Evolutionary conservation across 176 grass and related monocot genomes (phyloP).

Genomic region (Bolboschoenus planiculmis): DNA sequence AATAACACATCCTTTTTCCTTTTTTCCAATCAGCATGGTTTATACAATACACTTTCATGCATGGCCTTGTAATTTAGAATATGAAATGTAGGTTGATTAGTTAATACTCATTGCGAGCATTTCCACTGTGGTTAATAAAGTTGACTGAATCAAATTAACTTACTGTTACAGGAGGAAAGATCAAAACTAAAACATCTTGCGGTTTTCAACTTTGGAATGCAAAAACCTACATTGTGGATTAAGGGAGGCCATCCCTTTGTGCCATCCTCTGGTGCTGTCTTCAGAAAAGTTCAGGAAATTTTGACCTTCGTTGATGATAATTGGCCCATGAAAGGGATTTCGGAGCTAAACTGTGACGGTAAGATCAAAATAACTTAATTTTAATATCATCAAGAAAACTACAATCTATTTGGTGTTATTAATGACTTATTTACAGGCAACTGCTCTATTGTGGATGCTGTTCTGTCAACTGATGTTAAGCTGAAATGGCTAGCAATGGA

Average conservation of each 20-base stretch:
- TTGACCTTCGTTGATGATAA: conserved; percentile 43
- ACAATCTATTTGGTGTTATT: neutral
- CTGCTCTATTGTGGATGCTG: conserved; percentile 28
- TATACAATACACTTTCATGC: neutral
- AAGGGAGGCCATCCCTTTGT: conserved; percentile 77
- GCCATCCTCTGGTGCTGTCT: conserved; percentile 51
- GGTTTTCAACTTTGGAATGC: conserved; percentile 45
- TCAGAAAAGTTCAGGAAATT: conserved; percentile 52
- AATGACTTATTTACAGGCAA: conserved; percentile 49
- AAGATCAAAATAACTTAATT: conserved; percentile 11
- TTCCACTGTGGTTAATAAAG: neutral
- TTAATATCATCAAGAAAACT: conserved; percentile 8
- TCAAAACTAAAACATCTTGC: conserved; percentile 42
- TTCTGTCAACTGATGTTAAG: conserved; percentile 59
- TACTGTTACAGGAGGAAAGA: conserved; percentile 44
- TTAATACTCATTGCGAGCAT: neutral
- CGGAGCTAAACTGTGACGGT: conserved; percentile 48
- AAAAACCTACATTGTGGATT: conserved; percentile 61
- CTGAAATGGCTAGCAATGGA: conserved; percentile 54
- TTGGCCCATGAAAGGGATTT: conserved; percentile 52
- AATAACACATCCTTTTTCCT: neutral
- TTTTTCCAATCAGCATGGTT: neutral
- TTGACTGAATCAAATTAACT: conserved; percentile 25
- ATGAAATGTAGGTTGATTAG: neutral
- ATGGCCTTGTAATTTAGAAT: neutral